Base-by-base conservation (phyloP, 495 filamentous ascomycete genomes). In the Staphylotrichum tortipilum region DNA sequence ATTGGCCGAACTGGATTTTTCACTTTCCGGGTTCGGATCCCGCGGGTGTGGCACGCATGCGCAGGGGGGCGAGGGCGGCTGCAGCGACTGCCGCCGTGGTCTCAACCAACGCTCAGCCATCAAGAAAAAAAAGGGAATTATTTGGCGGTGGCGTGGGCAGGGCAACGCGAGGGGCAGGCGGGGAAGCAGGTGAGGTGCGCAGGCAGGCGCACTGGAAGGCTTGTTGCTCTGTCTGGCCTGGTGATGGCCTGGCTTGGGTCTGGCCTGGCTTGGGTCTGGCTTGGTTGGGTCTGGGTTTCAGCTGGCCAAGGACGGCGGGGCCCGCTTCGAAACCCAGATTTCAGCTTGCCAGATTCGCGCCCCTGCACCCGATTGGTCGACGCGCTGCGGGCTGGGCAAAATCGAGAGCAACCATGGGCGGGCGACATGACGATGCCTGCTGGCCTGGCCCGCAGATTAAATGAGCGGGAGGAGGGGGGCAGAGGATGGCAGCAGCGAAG, bases 241-340 rank as follows among this genome's bases (percentile, higher is more conserved):
- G n/a, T n/a, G n/a, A n/a, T n/a, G n/a, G n/a, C n/a, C n/a, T n/a
- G n/a, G n/a, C n/a, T n/a, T n/a, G n/a, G n/a, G n/a, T n/a, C n/a
- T n/a, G n/a, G n/a, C n/a, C n/a, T n/a, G n/a, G n/a, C n/a, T n/a
- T n/a, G n/a, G n/a, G n/a, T n/a, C n/a, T 44, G 7, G 8, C 4
- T 7, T 22, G 19, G 21, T 9, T 26, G 28, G 39, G 39, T 28
- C 18, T 6, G 8, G 7, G 36, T 8, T 52, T 52, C 49, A 52
- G 49, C 49, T 52, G 49, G 41, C 35, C 49, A 52, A 39, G 49
- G 49, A 17, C 33, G 18, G 2, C 15, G 39, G 19, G 29, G 18
- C 33, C 21, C 26, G 11, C 8, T n/a, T 23, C 19, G 30, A 31
- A 39, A 33, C 26, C 14, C 2, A 3, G 17, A 17, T 45, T 52